Evolutionary conservation across 2,329 filamentous ascomycete genomes (phyloP).

Genomic region (Colletotrichum theobromicola): DNA sequence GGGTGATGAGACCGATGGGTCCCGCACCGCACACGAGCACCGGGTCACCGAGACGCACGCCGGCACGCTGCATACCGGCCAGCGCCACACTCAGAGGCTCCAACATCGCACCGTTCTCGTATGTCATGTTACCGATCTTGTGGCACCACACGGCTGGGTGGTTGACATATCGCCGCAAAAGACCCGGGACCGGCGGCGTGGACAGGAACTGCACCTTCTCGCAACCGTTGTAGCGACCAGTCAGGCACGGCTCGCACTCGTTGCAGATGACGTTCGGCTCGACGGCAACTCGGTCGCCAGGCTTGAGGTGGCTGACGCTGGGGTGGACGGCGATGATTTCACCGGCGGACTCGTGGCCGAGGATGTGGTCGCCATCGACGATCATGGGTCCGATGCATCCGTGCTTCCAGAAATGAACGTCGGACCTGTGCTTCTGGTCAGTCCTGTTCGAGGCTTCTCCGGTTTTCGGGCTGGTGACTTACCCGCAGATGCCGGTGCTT

Average conservation of each 20-base stretch:
- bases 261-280: conserved; percentile 95
- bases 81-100: conserved; percentile 91
- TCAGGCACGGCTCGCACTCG: conserved; percentile 88
- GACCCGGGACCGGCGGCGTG: conserved; percentile 86
- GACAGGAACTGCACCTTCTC: conserved; percentile 85
- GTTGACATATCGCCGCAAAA: conserved; percentile 91
- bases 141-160: conserved; percentile 95
- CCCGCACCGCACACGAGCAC: conserved; percentile 91
- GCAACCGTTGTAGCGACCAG: conserved; percentile 95
- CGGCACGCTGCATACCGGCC: conserved; percentile 84
- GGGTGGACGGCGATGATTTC: conserved; percentile 82
- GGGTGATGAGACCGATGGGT: conserved; percentile 88
- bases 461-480: conserved; percentile 28
- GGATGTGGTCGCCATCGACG: conserved; percentile 84
- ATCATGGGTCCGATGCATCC: conserved; percentile 97
- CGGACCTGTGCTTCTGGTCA: conserved; percentile 64
- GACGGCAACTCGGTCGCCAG: conserved; percentile 90
- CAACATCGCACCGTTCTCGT: conserved; percentile 87
- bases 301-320: conserved; percentile 77
- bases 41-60: conserved; percentile 82
- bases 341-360: conserved; percentile 93
- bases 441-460: conserved; percentile 7
- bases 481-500: conserved; percentile 97
- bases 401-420: conserved; percentile 97
- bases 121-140: conserved; percentile 92